Conservation (phyloP, 371 early-diverging fungal genomes). For the Choanephora cucurbitarum region DNA sequence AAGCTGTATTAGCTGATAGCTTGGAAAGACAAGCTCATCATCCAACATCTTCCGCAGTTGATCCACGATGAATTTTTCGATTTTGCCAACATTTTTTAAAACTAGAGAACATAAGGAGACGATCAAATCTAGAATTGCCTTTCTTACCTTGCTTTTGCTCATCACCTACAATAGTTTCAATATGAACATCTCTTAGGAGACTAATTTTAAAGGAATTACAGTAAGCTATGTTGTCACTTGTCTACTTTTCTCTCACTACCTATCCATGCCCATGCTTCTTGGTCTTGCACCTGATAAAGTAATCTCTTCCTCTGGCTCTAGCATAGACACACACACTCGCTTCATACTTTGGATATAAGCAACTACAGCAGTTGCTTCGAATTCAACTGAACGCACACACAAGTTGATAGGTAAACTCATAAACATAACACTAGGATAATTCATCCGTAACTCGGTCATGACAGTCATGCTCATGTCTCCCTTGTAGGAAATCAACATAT, state of each 20-base stretch:
- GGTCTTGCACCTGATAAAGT: constrained; percentile 7
- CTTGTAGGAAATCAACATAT: constrained; percentile 73
- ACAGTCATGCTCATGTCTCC: constrained; percentile 88
- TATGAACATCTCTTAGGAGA: constrained; percentile 72
- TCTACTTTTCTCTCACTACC: constrained; percentile 21
- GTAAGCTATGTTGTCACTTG: too few species aligned
- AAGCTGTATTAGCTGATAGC: constrained; percentile 59
- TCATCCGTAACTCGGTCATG: constrained; percentile 84
- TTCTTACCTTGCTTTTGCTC: constrained; percentile 79
- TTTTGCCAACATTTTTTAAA: constrained; percentile 91
- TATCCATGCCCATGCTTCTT: constrained; percentile 37
- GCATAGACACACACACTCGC: constrained; percentile 86
- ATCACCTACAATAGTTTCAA: constrained; percentile 92
- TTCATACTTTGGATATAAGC: constrained; percentile 76
- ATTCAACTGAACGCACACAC: constrained; percentile 79
- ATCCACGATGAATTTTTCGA: constrained; percentile 89
- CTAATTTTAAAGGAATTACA: too few species aligned
- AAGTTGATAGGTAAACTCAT: constrained; percentile 87
- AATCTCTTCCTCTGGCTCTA: constrained; percentile 68
- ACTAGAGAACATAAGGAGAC: constrained; percentile 37
- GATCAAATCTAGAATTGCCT: not conserved
- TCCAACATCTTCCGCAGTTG: constrained; percentile 87
- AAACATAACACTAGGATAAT: constrained; percentile 91
- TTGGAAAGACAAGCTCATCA: constrained; percentile 90
- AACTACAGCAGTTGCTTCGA: constrained; percentile 86